Evolutionary conservation across 352 stramenopile genomes (phyloP), one percentile per base, ranked within the genome.

Genomic region (Phytophthora pseudosyringae): DNA sequence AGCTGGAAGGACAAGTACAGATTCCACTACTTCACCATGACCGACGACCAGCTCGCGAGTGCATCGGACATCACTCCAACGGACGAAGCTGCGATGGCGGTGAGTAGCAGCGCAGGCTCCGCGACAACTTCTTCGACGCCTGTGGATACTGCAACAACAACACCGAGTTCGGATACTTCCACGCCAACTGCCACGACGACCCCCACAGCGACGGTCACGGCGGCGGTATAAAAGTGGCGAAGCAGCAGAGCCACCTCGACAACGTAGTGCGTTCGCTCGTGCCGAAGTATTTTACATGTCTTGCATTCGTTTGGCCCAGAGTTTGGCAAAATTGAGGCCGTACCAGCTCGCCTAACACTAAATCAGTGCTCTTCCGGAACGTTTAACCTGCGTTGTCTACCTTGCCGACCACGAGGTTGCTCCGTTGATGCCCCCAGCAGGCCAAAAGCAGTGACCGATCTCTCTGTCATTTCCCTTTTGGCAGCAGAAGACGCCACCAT

Each of bases 11-110:
- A 49, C 32, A 69, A 59, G n/a, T 73, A 53, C 39, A 7, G 15
- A 13, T 69, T 73, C n/a, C 65, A 73, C 47, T 73, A 70, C 60
- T 49, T 66, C 13, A 57, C 29, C 3, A 73, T 73, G 65, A 67
- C 65, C 10, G 64, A 73, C 38, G 5, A 13, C 12, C 51, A 73
- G 46, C 33, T 73, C 13, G 64, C 64, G 6, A 65, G 16, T 43
- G 64, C 64, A 28, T 73, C 64, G 40, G 59, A 57, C 4, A 59
- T 73, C n/a, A 65, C 64, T 3, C 45, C 59, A 5, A 57, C 64
- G 28, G 33, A 59, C 5, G 64, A 73, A 43, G 21, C 38, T 8
- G 52, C 32, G 4, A 61, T 69, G 18, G 52, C 32, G 4, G 58
- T 69, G 18, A 73, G 65, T 29, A 39, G n/a, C 16, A 53, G 44